Base-by-base conservation (phyloP, 768 basidiomycete genomes). In the Termitomyces sp. region DNA sequence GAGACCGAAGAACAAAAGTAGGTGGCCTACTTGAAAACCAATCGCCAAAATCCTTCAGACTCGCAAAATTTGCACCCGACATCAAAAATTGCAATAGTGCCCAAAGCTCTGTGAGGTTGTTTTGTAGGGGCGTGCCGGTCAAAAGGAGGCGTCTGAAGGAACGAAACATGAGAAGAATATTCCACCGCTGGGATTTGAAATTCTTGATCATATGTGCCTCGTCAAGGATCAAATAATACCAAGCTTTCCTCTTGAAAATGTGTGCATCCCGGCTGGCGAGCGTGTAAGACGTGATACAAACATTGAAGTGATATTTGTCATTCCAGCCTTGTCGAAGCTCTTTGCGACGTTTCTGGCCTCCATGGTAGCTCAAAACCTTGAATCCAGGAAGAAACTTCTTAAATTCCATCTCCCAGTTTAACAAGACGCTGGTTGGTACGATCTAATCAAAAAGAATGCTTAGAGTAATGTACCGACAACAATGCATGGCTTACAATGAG, bases 181-280 rank as follows among this genome's bases (percentile, higher is more conserved):
- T 93, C 94, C 95, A 97, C 40, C 95, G 82, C 69, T 97, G 93
- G 0, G 91, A 93, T 68, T 87, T 87, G 77, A 95, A 96, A 71
- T 97, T 97, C 76, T 95, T 95, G 84, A 97, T 95, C 86, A 95
- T 96, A 69, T 97, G 94, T 7, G 94, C 95, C 72, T 97, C 94
- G 69, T 97, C 94, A 5, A 97, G 84, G 56, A 97, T 86, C 89
- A 97, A 91, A 67, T 97, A 97, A 69, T 94, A 93, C 95, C 95
- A 96, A 51, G 83, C 77, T 74, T 93, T 95, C 46, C 95, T 86
- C 72, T 92, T 92, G 78, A 96, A 94, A 18, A 95, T 89, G 66
- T 91, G 86, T 55, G 91, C 87, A 69, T 97, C 94, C 41, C 90
- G 85, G 67, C 91, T 88, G n/a, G 93, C 94, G 30, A 96, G 83